Evolutionary conservation across 2,329 filamentous ascomycete species (phyloP).

Genomic region (Ceratocystiopsis brevicomis): DNA sequence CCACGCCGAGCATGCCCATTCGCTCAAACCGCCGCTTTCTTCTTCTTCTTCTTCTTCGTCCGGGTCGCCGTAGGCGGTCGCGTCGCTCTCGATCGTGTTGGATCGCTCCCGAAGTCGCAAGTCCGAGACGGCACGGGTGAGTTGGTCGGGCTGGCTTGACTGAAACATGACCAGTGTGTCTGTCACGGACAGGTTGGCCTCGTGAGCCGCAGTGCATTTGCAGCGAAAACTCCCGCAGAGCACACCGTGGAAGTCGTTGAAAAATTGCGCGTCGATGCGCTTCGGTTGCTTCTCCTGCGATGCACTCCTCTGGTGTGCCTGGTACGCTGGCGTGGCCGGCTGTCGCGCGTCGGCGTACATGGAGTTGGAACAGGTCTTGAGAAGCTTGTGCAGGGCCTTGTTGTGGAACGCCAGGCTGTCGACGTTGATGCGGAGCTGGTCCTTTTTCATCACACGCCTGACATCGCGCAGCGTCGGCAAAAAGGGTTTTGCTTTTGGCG

Average conservation of each 20-base stretch:
- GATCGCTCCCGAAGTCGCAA: constrained; percentile 3
- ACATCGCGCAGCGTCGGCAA: constrained; percentile 2
- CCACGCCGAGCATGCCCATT: constrained; percentile 6
- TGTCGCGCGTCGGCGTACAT: constrained; percentile 3
- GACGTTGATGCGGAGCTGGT: constrained; percentile 4
- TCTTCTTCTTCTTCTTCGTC: constrained; percentile 3
- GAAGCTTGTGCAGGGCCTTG: constrained; percentile 1
- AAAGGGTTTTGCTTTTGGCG: constrained; percentile 1
- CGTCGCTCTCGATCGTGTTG: constrained; percentile 4
- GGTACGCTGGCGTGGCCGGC: not conserved
- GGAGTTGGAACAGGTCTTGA: constrained; percentile 6
- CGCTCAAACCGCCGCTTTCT: constrained; percentile 5
- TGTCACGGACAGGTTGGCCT: constrained; percentile 8
- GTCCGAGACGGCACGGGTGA: constrained; percentile 1
- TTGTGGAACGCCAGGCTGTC: constrained; percentile 4
- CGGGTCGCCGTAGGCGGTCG: constrained; percentile 1
- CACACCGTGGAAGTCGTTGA: constrained; percentile 7
- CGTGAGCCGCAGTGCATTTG: constrained; percentile 5
- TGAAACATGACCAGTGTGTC: constrained; percentile 8
- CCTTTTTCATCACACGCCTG: constrained; percentile 5
- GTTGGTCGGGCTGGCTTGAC: not conserved
- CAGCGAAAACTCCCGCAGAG: constrained; percentile 7
- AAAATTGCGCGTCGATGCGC: constrained; percentile 4
- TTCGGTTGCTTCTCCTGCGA: constrained; percentile 3
- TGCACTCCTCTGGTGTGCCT: not conserved